A percentile compares a stretch with the other conserved stretches of the same genome.
phyloP scores from a whole-genome alignment of 108 stramenopile species.

The Schizochytrium sp. region DNA sequence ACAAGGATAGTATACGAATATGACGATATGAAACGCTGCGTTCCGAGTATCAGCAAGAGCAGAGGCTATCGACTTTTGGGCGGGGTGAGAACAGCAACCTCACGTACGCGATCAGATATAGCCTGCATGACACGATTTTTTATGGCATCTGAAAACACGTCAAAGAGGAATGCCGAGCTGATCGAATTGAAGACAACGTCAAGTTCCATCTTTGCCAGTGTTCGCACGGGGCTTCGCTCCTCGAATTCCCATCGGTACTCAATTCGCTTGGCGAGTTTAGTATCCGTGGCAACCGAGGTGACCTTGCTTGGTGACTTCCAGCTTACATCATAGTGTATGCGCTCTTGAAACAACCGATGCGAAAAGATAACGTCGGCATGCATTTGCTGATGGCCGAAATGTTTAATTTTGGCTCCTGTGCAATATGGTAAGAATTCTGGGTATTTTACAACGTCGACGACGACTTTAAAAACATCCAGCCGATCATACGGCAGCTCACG shows the following conservation, averaged over 20 bases:
- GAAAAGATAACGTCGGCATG: conserved; percentile 35
- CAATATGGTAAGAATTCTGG: conserved; percentile 53
- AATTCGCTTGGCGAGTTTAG: conserved; percentile 10
- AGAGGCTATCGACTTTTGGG: neutral
- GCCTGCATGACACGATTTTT: conserved; percentile 6
- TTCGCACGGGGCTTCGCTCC: neutral
- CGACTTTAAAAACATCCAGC: conserved; percentile 11
- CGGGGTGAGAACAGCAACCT: neutral
- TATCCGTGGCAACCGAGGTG: neutral
- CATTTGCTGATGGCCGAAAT: neutral
- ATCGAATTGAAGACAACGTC: neutral
- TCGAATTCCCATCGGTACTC: conserved; percentile 13
- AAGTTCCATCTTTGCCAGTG: conserved; percentile 30
- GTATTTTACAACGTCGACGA: conserved; percentile 43
- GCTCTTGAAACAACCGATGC: conserved; percentile 20
- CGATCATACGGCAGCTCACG: conserved; percentile 7
- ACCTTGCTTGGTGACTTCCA: conserved; percentile 19
- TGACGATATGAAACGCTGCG: neutral
- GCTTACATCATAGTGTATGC: neutral
- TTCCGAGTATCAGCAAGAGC: neutral
- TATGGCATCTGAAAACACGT: conserved; percentile 2
- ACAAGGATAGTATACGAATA: neutral
- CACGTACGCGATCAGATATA: neutral
- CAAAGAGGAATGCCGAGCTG: neutral
- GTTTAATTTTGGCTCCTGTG: conserved; percentile 1